A percentile compares a stretch with the other conserved stretches of the same genome.
Conservation (phyloP, 2,329 filamentous ascomycete genomes). For the Phialophora verrucosa region DNA sequence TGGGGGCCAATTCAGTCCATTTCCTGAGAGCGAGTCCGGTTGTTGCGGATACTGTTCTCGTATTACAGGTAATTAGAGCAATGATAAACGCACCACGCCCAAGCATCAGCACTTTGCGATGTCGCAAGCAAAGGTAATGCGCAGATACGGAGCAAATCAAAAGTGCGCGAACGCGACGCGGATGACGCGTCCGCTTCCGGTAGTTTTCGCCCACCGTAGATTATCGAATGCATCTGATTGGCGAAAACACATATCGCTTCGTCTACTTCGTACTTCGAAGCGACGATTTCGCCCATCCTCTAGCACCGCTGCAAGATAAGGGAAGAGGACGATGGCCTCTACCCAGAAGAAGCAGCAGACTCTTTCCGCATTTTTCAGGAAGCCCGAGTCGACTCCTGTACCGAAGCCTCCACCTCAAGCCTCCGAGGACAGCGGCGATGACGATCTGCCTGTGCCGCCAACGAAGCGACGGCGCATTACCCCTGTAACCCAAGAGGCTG, state of each 20-base stretch:
- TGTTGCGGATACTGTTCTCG: background rate
- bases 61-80: background rate
- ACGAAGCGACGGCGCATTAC: conserved; percentile 49
- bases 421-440: conserved; percentile 45
- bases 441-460: conserved; percentile 48
- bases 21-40: background rate
- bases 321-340: conserved; percentile 29
- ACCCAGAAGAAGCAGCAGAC: conserved; percentile 55
- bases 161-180: background rate
- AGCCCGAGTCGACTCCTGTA: conserved; percentile 14
- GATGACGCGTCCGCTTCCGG: background rate
- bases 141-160: background rate
- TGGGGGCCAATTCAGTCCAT: background rate
- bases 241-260: background rate
- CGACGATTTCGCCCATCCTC: background rate
- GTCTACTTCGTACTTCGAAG: background rate
- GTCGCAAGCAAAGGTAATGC: too few relatives aligned
- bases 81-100: background rate
- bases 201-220: background rate
- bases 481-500: conserved; percentile 37
- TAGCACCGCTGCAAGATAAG: background rate
- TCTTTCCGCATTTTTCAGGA: conserved; percentile 42
- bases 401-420: background rate
- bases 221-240: background rate
- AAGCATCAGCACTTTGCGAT: background rate